Evolutionary conservation across 1,139 yeast species (phyloP), one percentile per base, ranked within the genome.

Genomic region (Wickerhamiella pararugosa): DNA sequence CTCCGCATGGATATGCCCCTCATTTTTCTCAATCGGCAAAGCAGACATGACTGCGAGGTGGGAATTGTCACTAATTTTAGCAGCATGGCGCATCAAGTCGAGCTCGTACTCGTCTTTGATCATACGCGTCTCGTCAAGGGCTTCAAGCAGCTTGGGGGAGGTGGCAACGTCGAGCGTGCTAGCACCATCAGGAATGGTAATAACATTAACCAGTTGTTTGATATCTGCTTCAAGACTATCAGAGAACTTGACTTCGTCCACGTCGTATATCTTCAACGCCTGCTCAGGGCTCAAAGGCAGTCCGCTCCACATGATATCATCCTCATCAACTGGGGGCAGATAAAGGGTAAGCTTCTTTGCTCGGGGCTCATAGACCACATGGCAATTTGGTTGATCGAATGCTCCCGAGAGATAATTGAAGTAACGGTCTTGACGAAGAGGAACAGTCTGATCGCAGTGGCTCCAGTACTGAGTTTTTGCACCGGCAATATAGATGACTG

Each of bases 281-380:
- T 79, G 76, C 42, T 78, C 76, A n/a, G 68, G 53, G 34, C 74
- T 65, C 42, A 83, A 50, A 1, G 98, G 97, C 61, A 79, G 58
- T 0, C 98, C 98, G 45, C 92, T 78, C 97, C 98, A 90, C 87
- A 90, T 81, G 39, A 90, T 82, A 57, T 83, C 95, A 38, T 90
- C 97, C 41, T 72, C 64, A 57, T 86, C 94, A 39, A 87, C 68
- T 45, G 80, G 72, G 2, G 97, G 96, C 42, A 90, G 66, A 56
- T 80, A 87, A 37, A 87, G 64, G 0, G 76, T 74, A 50, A 84
- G 67, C 43, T 71, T 66, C 43, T 79, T 84, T 15, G 60, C 51
- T 3, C 54, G 54, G 27, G 77, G 58, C 37, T 75, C 65, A 55
- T 73, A 90, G 27, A 80, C 61, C 1, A 84, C 71, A 51, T 75